Percentiles rank a stretch among this genome's conserved stretches.
These are phyloP conservation scores for Aureoboletus auriporus DNA, from an alignment of 768 basidiomycete species.

Conservation along the genomic window DNA sequence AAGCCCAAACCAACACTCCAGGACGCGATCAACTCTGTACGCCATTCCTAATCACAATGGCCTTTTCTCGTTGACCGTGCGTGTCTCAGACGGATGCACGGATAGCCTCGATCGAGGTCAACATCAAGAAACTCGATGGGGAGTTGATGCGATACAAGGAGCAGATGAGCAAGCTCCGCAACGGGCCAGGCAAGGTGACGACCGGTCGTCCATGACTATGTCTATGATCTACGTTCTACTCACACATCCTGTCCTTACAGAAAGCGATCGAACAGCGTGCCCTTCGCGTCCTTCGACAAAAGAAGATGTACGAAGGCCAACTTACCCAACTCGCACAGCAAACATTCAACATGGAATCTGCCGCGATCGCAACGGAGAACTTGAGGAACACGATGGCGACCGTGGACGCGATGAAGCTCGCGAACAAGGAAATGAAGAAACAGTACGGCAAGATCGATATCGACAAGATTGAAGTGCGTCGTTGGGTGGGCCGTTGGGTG, in stretches of 20 bases:
- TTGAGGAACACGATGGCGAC: conserved; percentile 98
- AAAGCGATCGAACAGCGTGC: conserved; percentile 93
- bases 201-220: conserved; percentile 4
- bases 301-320: conserved; percentile 93
- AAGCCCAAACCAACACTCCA: conserved; percentile 84
- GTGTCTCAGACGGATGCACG: conserved; percentile 74
- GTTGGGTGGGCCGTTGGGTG: background rate
- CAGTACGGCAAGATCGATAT: conserved; percentile 98
- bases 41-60: conserved; percentile 20
- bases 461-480: conserved; percentile 92
- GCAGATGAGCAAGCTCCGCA: conserved; percentile 90
- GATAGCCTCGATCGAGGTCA: conserved; percentile 88
- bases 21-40: conserved; percentile 89
- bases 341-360: conserved; percentile 98
- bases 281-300: conserved; percentile 88
- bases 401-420: conserved; percentile 90
- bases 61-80: background rate
- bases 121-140: conserved; percentile 93
- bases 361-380: conserved; percentile 95
- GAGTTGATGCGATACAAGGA: conserved; percentile 91
- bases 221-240: background rate
- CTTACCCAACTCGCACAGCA: conserved; percentile 89
- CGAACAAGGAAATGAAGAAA: conserved; percentile 94
- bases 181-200: conserved; percentile 90
- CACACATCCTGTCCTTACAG: conserved; percentile 35